Evolutionary conservation across 1,139 yeast genomes (phyloP).

Genomic region (Tardiomyces digboiensis): DNA sequence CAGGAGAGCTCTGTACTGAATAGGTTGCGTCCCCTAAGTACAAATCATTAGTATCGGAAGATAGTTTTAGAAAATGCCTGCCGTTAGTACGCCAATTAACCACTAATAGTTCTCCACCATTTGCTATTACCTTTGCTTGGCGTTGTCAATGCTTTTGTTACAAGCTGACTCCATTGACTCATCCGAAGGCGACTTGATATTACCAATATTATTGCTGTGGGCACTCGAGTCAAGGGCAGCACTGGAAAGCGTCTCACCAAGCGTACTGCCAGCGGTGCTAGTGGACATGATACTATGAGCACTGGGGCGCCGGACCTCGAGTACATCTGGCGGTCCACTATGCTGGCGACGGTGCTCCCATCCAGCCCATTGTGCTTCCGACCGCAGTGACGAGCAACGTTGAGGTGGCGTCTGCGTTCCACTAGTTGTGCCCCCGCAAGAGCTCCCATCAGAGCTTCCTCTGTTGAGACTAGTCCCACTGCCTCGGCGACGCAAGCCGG

Average conservation of each 20-base stretch:
- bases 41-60: neutral
- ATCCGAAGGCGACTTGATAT: too few species aligned
- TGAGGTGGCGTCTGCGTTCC: neutral
- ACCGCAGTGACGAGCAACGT: neutral
- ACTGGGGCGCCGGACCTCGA: neutral
- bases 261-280: too few species aligned
- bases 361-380: neutral
- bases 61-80: constrained; percentile 1
- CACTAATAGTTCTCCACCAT: too few species aligned
- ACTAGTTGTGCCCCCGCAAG: neutral
- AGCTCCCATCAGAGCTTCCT: neutral
- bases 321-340: neutral
- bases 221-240: too few species aligned
- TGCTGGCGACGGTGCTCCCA: neutral
- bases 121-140: too few species aligned
- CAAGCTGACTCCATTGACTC: too few species aligned
- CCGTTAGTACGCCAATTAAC: too few species aligned
- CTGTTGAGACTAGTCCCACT: neutral
- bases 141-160: too few species aligned
- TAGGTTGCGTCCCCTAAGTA: neutral
- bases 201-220: too few species aligned
- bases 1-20: neutral
- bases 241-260: too few species aligned
- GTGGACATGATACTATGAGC: neutral
- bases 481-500: constrained; percentile 23